A percentile compares a stretch with the other conserved stretches of the same genome.
phyloP scores from a whole-genome alignment of 176 grass and related monocot species.

The Oropetium thomaeum region DNA sequence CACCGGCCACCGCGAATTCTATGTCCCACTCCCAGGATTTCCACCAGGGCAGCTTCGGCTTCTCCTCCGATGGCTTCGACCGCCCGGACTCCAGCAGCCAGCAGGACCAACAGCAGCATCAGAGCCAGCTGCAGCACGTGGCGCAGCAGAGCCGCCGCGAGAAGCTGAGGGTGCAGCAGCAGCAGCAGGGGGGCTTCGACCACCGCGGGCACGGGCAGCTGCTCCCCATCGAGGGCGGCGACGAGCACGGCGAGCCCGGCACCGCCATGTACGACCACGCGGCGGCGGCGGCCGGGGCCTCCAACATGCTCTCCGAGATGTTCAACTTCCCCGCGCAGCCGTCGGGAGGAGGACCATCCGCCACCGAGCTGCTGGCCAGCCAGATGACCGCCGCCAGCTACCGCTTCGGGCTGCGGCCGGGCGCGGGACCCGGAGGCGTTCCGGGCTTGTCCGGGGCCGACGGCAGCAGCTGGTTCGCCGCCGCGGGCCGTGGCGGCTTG shows the following conservation, averaged over 20 bases:
- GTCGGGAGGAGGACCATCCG: conserved; percentile 50
- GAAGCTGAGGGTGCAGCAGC: conserved; percentile 69
- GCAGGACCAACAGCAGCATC: conserved; percentile 25
- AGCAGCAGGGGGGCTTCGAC: conserved; percentile 52
- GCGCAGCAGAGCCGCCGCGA: conserved; percentile 94
- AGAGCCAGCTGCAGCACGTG: conserved; percentile 72
- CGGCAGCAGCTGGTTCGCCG: conserved; percentile 47
- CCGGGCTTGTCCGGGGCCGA: conserved; percentile 40
- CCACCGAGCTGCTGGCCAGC: conserved; percentile 72
- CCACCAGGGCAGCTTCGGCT: conserved; percentile 74
- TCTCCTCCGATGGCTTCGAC: conserved; percentile 61
- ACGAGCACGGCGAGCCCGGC: conserved; percentile 35
- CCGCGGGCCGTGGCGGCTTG: conserved; percentile 31
- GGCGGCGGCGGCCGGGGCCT: conserved; percentile 45
- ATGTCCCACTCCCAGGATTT: conserved; percentile 99
- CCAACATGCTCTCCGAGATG: conserved; percentile 97
- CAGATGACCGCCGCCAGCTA: conserved; percentile 65
- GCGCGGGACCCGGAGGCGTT: conserved; percentile 17
- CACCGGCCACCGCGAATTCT: conserved; percentile 48
- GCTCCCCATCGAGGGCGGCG: conserved; percentile 48
- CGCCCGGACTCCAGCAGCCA: conserved; percentile 38
- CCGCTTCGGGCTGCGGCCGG: conserved; percentile 45
- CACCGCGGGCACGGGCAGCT: conserved; percentile 40
- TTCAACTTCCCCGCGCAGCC: conserved; percentile 76
- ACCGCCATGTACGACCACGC: conserved; percentile 58